Evolutionary conservation across 306 rosid species (phyloP).

Genomic region (Trichosanthes cucumerina): DNA sequence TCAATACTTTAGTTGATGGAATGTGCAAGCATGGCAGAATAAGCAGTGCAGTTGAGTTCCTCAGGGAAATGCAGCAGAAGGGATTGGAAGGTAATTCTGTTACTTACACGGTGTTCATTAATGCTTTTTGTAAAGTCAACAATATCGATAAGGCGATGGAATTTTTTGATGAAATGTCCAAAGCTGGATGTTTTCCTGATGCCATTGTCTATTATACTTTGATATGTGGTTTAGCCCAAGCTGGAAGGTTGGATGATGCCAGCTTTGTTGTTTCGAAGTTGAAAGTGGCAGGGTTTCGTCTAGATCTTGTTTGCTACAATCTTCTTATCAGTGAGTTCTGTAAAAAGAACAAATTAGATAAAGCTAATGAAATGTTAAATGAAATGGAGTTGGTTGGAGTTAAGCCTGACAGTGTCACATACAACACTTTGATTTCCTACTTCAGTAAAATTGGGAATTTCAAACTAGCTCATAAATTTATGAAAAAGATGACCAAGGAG

Average conservation of each 20-base stretch:
- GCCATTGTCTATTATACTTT: conserved; percentile 50
- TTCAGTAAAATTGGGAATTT: conserved; percentile 50
- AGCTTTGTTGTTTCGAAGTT: conserved; percentile 39
- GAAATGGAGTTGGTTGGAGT: conserved; percentile 57
- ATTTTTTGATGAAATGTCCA: conserved; percentile 47
- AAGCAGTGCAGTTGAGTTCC: conserved; percentile 45
- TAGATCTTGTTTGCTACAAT: conserved; percentile 52
- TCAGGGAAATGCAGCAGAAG: conserved; percentile 39
- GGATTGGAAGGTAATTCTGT: conserved; percentile 47
- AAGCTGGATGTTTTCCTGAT: conserved; percentile 46
- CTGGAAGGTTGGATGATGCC: conserved; percentile 81
- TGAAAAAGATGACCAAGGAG: conserved; percentile 48
- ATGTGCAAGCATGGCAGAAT: conserved; percentile 59
- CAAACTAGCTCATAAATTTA: conserved; percentile 21
- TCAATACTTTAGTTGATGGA: conserved; percentile 57
- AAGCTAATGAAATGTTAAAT: conserved; percentile 39
- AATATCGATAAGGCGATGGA: conserved; percentile 57
- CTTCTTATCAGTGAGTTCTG: conserved; percentile 59
- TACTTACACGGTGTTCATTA: conserved; percentile 48
- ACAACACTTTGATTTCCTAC: conserved; percentile 58
- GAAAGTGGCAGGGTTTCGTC: conserved; percentile 56
- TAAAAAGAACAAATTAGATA: conserved; percentile 45
- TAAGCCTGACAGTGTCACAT: conserved; percentile 60
- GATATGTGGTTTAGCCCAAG: conserved; percentile 60
- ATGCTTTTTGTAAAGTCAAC: conserved; percentile 62